Base-by-base conservation (phyloP, 768 basidiomycete species). In the Mrakia frigida region DNA sequence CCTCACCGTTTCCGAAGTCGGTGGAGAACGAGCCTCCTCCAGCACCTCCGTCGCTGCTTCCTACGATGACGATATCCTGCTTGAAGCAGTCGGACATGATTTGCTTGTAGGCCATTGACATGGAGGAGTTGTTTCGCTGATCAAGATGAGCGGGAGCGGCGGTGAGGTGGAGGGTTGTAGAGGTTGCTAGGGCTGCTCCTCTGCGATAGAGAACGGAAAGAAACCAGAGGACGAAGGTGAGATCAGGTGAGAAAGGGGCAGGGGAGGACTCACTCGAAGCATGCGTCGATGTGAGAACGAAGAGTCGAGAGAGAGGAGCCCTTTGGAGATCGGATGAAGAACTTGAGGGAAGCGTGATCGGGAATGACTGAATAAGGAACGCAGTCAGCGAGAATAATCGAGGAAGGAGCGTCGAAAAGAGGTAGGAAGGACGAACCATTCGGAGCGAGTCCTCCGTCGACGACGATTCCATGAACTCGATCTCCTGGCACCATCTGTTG, bases 401-500 rank as follows among this genome's bases (percentile, higher is more conserved):
- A 28, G 56, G 56, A 28, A 23, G 53, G 11, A 6, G 16, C 21
- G 53, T 46, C 18, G 23, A 53, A 53, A 23, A 53, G 6, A 11
- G 9, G 23, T 6, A n/a, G 56, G n/a, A 11, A 25, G 13, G 18
- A 56, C 56, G 56, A 56, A 56, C 56, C 56, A 81, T 93, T 93
- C 3, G 89, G 84, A 18, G 87, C 83, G 87, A 90, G 89, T 78
- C 90, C 85, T 53, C 87, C 87, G 43, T 91, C 91, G 79, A 88
- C 84, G 35, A 94, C 86, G 67, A 92, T 85, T 6, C 93, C 92
- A 80, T 93, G 90, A 10, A 94, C 86, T 35, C 93, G 90, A 79
- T 90, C 87, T 63, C 89, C 88, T 1, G 93, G 93, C 81, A 89
- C 89, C 76, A 93, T 88, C 83, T 95, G 93, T 82, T 96, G 94